These are phyloP conservation scores for Allomyces arbusculus DNA, from an alignment of 192 early-diverging fungal species.

Conservation along the genomic window DNA sequence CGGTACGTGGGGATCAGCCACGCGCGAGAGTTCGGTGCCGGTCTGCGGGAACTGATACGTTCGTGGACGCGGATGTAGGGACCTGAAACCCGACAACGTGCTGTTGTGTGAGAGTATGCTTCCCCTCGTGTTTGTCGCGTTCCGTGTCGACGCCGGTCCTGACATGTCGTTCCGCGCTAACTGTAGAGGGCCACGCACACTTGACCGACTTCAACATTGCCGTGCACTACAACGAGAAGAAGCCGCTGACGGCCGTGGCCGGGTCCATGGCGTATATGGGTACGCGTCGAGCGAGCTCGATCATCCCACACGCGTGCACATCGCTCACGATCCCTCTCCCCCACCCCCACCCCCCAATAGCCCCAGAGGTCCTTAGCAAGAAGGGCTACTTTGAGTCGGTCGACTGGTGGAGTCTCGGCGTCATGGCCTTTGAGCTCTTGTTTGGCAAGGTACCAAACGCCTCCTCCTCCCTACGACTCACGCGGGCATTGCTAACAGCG, in stretches of 20 bases:
- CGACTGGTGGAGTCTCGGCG: slow-evolving; percentile 92
- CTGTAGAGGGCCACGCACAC: slow-evolving; percentile 50
- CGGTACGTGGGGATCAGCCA: too few relatives aligned
- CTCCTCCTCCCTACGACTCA: too few relatives aligned
- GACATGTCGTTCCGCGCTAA: too few relatives aligned
- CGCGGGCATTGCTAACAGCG: too few relatives aligned
- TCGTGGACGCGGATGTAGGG: too few relatives aligned
- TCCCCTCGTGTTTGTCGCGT: not conserved
- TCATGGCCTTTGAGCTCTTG: slow-evolving; percentile 72
- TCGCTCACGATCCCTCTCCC: too few relatives aligned
- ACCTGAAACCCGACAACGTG: slow-evolving; percentile 89
- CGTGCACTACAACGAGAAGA: slow-evolving; percentile 37
- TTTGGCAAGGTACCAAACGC: slow-evolving; percentile 33
- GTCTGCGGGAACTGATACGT: too few relatives aligned
- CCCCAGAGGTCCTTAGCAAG: slow-evolving; percentile 45
- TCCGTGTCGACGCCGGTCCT: too few relatives aligned
- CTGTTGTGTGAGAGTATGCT: slow-evolving; percentile 31
- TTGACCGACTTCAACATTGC: slow-evolving; percentile 96
- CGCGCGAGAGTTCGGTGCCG: too few relatives aligned
- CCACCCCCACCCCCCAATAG: slow-evolving; percentile 7
- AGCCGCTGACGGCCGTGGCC: slow-evolving; percentile 53
- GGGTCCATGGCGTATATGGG: slow-evolving; percentile 85
- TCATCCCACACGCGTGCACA: too few relatives aligned
- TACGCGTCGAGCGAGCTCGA: slow-evolving; percentile 4
- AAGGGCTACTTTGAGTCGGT: slow-evolving; percentile 59